A percentile compares a stretch with the other conserved stretches of the same genome.
These are phyloP conservation scores for Xerophyta viscosa DNA, from an alignment of 106 monocot species.

Conservation along the genomic window DNA sequence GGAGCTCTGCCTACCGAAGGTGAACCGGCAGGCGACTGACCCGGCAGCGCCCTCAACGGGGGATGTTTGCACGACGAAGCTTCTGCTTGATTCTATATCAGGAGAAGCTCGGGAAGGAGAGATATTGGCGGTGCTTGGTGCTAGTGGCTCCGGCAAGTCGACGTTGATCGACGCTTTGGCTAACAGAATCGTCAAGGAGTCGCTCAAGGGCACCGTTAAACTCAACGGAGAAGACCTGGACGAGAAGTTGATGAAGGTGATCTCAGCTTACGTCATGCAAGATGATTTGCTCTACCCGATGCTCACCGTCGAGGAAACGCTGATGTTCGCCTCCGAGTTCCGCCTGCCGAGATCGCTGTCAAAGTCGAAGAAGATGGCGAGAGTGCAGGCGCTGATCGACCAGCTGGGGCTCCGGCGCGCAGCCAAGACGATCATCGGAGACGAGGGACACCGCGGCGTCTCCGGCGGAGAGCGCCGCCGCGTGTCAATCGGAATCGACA, in stretches of 20 bases:
- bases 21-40: constrained; percentile 3
- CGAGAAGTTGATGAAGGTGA: constrained; percentile 39
- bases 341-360: constrained; percentile 63
- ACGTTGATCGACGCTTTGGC: constrained; percentile 95
- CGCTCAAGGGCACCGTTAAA: constrained; percentile 48
- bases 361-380: constrained; percentile 39
- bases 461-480: constrained; percentile 78
- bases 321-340: constrained; percentile 79
- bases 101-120: constrained; percentile 80
- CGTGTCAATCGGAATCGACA: constrained; percentile 86
- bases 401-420: constrained; percentile 61
- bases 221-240: constrained; percentile 62
- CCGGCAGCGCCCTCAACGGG: background rate
- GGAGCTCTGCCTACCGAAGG: constrained; percentile 9
- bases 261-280: constrained; percentile 80
- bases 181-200: constrained; percentile 47
- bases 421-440: constrained; percentile 68
- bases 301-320: constrained; percentile 86
- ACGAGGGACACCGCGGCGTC: constrained; percentile 77
- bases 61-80: constrained; percentile 19
- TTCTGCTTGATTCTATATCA: constrained; percentile 56
- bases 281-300: constrained; percentile 83
- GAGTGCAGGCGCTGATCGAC: constrained; percentile 60
- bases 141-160: constrained; percentile 80
- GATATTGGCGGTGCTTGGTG: constrained; percentile 81